Base-by-base conservation (phyloP, 345 rosid genomes). In the Syzygium jambos region DNA sequence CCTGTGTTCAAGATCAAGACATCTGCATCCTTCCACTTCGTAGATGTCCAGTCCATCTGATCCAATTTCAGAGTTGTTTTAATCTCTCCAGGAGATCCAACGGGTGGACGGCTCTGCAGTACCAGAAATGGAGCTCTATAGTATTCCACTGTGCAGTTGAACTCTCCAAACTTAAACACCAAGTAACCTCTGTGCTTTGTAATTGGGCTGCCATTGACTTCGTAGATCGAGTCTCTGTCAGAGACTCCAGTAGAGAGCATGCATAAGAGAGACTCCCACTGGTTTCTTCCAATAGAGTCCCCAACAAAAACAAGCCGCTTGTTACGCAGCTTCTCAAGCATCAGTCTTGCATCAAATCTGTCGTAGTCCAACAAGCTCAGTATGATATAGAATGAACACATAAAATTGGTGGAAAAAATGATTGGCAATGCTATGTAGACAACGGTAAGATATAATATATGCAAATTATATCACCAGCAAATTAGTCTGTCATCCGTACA, bases 261-360 rank as follows among this genome's bases (percentile, higher is more conserved):
- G 93, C 99, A 97, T 43, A 97, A 92, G 46, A 97, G 93, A 43
- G 98, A 97, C 92, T 97, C 99, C 98, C 98, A 97, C 87, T 97
- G 98, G 90, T 97, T 97, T 90, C 99, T 95, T 63, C 99, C 99
- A 27, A 97, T 94, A 2, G 99, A 97, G 87, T 97, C 99, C 11
- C 99, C 99, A 4, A 92, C 98, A 85, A 97, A 97, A 19, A 95
- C 99, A 19, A 97, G 86, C 89, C 98, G 89, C 90, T 93, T 95
- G 98, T 95, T 90, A 87, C 94, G 88, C 84, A 96, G 92, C 27
- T 92, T 95, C 93, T 97, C 98, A 93, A 97, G 89, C 98, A 97
- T 93, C 90, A 92, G n/a, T 90, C 91, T 94, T 10, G 94, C 97
- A 91, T 95, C 92, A 88, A 97, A 96, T 89, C 99, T 97, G 92